A percentile compares a stretch with the other conserved stretches of the same genome.
These are phyloP conservation scores for Teratosphaeria viscida DNA, from an alignment of 2,329 filamentous ascomycete genomes.

Conservation along the genomic window DNA sequence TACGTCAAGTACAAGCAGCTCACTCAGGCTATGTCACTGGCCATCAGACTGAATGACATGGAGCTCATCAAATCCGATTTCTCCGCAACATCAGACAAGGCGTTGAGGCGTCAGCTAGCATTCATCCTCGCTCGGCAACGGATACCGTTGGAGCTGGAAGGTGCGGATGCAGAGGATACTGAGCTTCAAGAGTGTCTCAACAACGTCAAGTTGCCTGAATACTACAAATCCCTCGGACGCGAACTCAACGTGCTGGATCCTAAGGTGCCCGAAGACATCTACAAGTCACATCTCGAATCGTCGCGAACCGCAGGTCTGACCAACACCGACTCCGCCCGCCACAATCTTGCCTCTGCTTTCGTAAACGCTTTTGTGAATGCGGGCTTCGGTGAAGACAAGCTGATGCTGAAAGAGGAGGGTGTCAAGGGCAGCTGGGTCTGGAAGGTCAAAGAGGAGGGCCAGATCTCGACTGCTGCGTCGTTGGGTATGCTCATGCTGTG, in stretches of 20 bases:
- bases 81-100: slow-evolving; percentile 65
- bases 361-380: slow-evolving; percentile 97
- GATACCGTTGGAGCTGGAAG: slow-evolving; percentile 62
- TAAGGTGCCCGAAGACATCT: slow-evolving; percentile 95
- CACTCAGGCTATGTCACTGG: slow-evolving; percentile 85
- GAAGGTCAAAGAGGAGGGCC: slow-evolving; percentile 98
- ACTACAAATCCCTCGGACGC: slow-evolving; percentile 90
- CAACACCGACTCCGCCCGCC: slow-evolving; percentile 86
- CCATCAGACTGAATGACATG: slow-evolving; percentile 83
- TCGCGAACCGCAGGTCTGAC: slow-evolving; percentile 85
- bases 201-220: slow-evolving; percentile 77
- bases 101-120: slow-evolving; percentile 83
- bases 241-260: slow-evolving; percentile 95
- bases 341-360: slow-evolving; percentile 91
- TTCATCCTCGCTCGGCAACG: slow-evolving; percentile 88
- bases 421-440: slow-evolving; percentile 92
- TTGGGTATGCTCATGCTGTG: slow-evolving; percentile 84
- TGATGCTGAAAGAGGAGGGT: slow-evolving; percentile 79
- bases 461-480: slow-evolving; percentile 92
- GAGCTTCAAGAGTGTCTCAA: slow-evolving; percentile 74
- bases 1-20: slow-evolving; percentile 90
- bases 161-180: slow-evolving; percentile 57
- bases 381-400: slow-evolving; percentile 89
- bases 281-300: slow-evolving; percentile 97
- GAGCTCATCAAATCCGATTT: slow-evolving; percentile 71